Evolutionary conservation across 1,284 basidiomycete genomes (phyloP).

Genomic region (Marasmius oreades): DNA sequence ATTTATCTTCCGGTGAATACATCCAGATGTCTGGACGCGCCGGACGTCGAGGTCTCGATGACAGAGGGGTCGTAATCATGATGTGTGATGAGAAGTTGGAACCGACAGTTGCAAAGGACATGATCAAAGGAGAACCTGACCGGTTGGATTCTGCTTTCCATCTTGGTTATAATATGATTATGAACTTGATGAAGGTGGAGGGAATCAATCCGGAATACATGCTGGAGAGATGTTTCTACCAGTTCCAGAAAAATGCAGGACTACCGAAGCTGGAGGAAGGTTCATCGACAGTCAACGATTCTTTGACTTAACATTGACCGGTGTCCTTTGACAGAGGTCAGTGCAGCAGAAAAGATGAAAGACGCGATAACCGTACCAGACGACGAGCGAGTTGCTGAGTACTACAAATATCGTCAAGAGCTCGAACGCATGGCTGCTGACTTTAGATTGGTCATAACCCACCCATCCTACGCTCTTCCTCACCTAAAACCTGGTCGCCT

Average conservation of each 20-base stretch:
- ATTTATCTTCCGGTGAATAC: slow-evolving; percentile 89
- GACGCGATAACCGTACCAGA: slow-evolving; percentile 74
- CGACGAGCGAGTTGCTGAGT: slow-evolving; percentile 83
- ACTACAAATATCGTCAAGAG: slow-evolving; percentile 90
- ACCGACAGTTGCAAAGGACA: slow-evolving; percentile 87
- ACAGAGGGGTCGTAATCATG: slow-evolving; percentile 99
- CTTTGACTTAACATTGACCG: not conserved
- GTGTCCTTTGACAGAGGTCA: slow-evolving; percentile 72
- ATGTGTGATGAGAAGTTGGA: slow-evolving; percentile 99
- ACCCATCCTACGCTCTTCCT: slow-evolving; percentile 90
- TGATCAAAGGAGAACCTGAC: slow-evolving; percentile 99
- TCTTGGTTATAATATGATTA: slow-evolving; percentile 98
- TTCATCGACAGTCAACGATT: slow-evolving; percentile 41
- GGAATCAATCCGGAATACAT: slow-evolving; percentile 98
- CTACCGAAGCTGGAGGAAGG: slow-evolving; percentile 88
- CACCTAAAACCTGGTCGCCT: slow-evolving; percentile 93
- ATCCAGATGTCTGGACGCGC: slow-evolving; percentile 99
- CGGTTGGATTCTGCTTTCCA: slow-evolving; percentile 98
- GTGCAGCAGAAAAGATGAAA: slow-evolving; percentile 68
- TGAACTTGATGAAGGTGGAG: slow-evolving; percentile 98
- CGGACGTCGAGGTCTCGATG: slow-evolving; percentile 94
- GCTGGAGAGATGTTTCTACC: slow-evolving; percentile 97
- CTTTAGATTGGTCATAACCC: slow-evolving; percentile 89
- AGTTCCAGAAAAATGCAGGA: slow-evolving; percentile 92
- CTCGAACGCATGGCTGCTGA: slow-evolving; percentile 87